Evolutionary conservation across 495 filamentous ascomycete genomes (phyloP).

Genomic region (Xylaria sp.): DNA sequence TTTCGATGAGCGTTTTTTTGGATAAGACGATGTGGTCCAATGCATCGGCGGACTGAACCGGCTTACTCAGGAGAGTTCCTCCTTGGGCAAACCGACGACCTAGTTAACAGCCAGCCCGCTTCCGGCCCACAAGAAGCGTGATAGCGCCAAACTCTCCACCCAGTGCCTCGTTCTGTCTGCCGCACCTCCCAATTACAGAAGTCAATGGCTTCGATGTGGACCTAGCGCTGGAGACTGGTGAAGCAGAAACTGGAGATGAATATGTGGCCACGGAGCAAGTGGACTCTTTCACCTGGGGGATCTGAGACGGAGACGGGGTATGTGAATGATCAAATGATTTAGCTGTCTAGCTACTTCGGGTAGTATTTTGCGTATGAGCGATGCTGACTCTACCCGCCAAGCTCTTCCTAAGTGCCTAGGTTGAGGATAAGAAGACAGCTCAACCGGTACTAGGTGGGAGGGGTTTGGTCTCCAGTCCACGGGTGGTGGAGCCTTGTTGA

Average conservation of each 20-base stretch:
- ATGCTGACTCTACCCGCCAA: neutral
- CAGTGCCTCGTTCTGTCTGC: constrained; percentile 1
- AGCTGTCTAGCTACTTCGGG: constrained; percentile 19
- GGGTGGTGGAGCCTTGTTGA: neutral
- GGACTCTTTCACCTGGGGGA: neutral
- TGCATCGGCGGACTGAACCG: neutral
- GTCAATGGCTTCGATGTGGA: constrained; percentile 22
- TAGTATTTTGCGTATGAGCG: neutral
- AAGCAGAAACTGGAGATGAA: neutral
- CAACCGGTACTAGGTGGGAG: neutral
- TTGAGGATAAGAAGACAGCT: neutral
- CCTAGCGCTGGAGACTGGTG: neutral
- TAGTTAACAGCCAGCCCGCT: neutral
- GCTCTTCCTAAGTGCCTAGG: neutral
- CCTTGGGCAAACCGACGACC: constrained; percentile 13
- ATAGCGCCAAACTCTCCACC: constrained; percentile 22
- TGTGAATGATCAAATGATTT: neutral
- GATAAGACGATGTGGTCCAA: neutral
- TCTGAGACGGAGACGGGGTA: neutral
- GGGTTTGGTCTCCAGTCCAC: neutral
- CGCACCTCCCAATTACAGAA: constrained; percentile 11
- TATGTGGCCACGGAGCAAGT: constrained; percentile 1
- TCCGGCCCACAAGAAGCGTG: constrained; percentile 16
- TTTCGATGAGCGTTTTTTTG: constrained; percentile 22
- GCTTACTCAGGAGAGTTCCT: constrained; percentile 14